Evolutionary conservation across 306 rosid genomes (phyloP).

Genomic region (Fragaria nilgerrensis): DNA sequence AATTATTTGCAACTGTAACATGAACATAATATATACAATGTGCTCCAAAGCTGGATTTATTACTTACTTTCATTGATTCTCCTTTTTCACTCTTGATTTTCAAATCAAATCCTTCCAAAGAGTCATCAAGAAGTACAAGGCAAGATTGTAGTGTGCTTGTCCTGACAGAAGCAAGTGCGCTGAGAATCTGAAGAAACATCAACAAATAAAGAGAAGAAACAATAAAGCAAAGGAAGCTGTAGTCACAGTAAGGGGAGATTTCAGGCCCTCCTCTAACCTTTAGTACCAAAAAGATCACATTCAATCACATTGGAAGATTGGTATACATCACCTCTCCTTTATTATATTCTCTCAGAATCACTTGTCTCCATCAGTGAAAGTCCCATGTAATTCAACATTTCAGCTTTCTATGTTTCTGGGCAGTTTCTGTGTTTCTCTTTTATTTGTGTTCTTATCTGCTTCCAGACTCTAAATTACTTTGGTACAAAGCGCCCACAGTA

Average conservation of each 20-base stretch:
- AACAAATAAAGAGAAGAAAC: conserved; percentile 5
- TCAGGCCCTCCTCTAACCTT: conserved; percentile 16
- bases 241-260: background rate
- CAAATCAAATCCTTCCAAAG: conserved; percentile 20
- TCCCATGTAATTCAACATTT: conserved; percentile 50
- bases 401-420: conserved; percentile 36
- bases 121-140: conserved; percentile 18
- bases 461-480: background rate
- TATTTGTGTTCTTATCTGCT: background rate
- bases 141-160: conserved; percentile 20
- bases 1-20: too few species aligned
- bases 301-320: conserved; percentile 32
- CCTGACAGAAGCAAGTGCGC: conserved; percentile 31
- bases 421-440: background rate
- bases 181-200: conserved; percentile 33
- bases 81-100: conserved; percentile 5
- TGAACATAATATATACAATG: background rate
- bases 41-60: background rate
- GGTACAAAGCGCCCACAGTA: background rate
- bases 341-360: conserved; percentile 52
- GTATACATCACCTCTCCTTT: conserved; percentile 42
- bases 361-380: conserved; percentile 56
- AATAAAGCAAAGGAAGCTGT: conserved; percentile 15
- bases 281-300: conserved; percentile 28
- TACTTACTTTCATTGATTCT: conserved; percentile 4